Base-by-base conservation (phyloP, 768 basidiomycete species). In the Mycena epipterygia region DNA sequence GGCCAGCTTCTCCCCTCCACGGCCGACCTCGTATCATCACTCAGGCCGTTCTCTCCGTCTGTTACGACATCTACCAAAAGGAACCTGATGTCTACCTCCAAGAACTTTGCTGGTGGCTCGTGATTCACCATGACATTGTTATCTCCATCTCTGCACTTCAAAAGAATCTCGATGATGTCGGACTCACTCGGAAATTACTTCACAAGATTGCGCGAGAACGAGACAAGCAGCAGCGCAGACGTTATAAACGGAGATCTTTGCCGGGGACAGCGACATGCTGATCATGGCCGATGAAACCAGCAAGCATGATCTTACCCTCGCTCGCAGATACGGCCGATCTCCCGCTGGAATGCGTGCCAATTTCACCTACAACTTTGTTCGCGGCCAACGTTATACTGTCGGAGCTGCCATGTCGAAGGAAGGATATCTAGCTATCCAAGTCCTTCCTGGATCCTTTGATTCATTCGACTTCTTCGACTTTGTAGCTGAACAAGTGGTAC, bases 81-180 rank as follows among this genome's bases (percentile, higher is more conserved):
- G 53, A 71, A 5, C 65, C 71, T 7, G 49, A 56, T 33, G 7
- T 63, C 41, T n/a, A n/a, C n/a, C n/a, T n/a, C n/a, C n/a, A n/a
- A n/a, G n/a, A n/a, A n/a, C n/a, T n/a, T n/a, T n/a, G 51, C 21
- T 58, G 62, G 55, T 69, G 51, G 49, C 72, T 76, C 30, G 68
- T 63, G 23, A 48, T 71, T 27, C 49, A 68, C 39, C 68, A 71
- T 41, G 65, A 73, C 57, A 53, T 65, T 32, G 56, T n/a, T 21
- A 70, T 78, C 32, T 73, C 68, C 25, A 59, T 65, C 25, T 53
- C 68, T 16, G 63, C 73, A 23, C 63, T 76, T 4, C 65, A 64
- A 30, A 23, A 57, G 16, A 71, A 57, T 41, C 52, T 75, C 13
- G 32, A 60, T 32, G 68, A 68, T 37, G 53, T 70, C 42, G 76